Evolutionary conservation across 2,329 filamentous ascomycete species (phyloP).

Genomic region (Fusarium nisikadoi): DNA sequence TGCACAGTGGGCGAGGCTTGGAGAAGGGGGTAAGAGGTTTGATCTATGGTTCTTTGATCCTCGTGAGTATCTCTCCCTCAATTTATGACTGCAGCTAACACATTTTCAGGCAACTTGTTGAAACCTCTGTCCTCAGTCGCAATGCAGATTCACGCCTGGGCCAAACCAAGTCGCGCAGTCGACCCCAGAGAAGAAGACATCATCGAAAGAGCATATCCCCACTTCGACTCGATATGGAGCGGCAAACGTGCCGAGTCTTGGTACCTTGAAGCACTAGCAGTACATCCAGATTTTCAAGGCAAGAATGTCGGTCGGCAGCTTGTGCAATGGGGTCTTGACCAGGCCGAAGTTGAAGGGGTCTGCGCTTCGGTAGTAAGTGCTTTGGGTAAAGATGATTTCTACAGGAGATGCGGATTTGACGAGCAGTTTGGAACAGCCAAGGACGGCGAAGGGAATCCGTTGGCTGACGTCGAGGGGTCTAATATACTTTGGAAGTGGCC

Average conservation of each 20-base stretch:
- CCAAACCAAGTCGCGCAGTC: constrained; percentile 19
- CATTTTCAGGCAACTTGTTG: constrained; percentile 18
- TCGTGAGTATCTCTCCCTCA: neutral
- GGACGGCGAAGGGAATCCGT: constrained; percentile 25
- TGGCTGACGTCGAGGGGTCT: constrained; percentile 15
- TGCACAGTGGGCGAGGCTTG: constrained; percentile 36
- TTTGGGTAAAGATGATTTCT: constrained; percentile 54
- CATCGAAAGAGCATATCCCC: constrained; percentile 29
- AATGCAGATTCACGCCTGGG: constrained; percentile 22
- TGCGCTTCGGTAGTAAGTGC: constrained; percentile 53
- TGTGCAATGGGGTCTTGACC: constrained; percentile 54
- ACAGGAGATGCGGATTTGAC: constrained; percentile 31
- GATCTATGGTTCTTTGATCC: constrained; percentile 24
- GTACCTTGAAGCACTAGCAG: constrained; percentile 52
- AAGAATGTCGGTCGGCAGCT: constrained; percentile 51
- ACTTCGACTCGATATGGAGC: constrained; percentile 32
- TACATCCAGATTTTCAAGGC: constrained; percentile 53
- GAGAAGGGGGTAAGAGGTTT: constrained; percentile 23
- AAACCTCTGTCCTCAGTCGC: constrained; percentile 25
- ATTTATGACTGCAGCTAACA: accelerated
- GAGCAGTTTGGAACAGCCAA: constrained; percentile 27
- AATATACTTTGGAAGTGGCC: constrained; percentile 39
- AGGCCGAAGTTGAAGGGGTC: constrained; percentile 50
- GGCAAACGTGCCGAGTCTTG: constrained; percentile 43
- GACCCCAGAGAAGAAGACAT: constrained; percentile 25